phyloP scores from a whole-genome alignment of 1,284 basidiomycete species.

The Moesziomyces antarcticus region DNA sequence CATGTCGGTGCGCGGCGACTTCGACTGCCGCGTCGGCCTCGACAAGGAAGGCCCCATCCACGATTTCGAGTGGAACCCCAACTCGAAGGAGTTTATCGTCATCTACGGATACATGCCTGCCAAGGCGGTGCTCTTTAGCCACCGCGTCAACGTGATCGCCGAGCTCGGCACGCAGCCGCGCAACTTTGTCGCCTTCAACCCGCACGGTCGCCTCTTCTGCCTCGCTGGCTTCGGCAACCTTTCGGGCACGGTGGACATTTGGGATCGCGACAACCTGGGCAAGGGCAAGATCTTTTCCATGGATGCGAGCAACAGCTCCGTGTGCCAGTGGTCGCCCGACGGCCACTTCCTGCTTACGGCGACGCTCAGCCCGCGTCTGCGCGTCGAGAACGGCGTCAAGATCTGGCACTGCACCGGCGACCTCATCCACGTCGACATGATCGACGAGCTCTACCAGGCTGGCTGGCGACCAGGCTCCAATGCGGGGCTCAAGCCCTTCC shows the following conservation, averaged over 20 bases:
- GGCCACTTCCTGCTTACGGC: slow-evolving; percentile 93
- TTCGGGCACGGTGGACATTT: slow-evolving; percentile 90
- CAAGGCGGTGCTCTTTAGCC: slow-evolving; percentile 89
- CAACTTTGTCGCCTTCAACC: slow-evolving; percentile 95
- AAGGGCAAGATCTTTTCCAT: slow-evolving; percentile 81
- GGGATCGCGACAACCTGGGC: slow-evolving; percentile 83
- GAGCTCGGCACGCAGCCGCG: slow-evolving; percentile 89
- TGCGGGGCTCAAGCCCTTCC: slow-evolving; percentile 78
- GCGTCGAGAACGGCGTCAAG: slow-evolving; percentile 97
- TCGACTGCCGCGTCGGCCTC: slow-evolving; percentile 88
- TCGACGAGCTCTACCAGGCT: slow-evolving; percentile 88
- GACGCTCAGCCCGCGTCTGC: slow-evolving; percentile 88
- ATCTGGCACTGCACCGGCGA: slow-evolving; percentile 92
- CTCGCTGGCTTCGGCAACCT: slow-evolving; percentile 96
- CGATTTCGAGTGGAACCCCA: slow-evolving; percentile 97
- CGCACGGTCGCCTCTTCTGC: slow-evolving; percentile 87
- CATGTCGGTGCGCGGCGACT: slow-evolving; percentile 91
- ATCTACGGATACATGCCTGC: slow-evolving; percentile 98
- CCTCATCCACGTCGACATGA: slow-evolving; percentile 80
- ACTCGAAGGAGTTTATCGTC: slow-evolving; percentile 89
- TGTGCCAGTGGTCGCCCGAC: slow-evolving; percentile 95
- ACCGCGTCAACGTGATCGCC: slow-evolving; percentile 85
- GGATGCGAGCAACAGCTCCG: slow-evolving; percentile 90
- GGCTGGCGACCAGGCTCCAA: slow-evolving; percentile 82
- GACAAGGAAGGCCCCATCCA: slow-evolving; percentile 98